Conservation (phyloP, 139 green algal species). For the Zygnema cylindricum region DNA sequence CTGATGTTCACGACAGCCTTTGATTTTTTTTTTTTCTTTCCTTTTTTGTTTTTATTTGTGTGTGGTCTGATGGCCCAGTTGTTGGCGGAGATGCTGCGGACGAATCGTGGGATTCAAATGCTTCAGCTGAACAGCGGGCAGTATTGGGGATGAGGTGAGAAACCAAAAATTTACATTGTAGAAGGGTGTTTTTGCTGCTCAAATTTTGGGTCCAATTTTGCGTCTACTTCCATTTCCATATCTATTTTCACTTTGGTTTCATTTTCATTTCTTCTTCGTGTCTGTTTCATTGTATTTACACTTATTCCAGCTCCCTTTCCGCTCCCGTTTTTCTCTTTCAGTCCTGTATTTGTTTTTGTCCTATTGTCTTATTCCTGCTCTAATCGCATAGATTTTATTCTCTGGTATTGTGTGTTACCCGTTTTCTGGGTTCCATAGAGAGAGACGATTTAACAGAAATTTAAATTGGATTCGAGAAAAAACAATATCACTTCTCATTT, state of each 20-base stretch:
- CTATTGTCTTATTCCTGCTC: background rate
- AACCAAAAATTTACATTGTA: too few relatives aligned
- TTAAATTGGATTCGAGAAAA: background rate
- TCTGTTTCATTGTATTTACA: background rate
- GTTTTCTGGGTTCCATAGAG: too few relatives aligned
- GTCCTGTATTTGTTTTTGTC: background rate
- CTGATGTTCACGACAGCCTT: background rate
- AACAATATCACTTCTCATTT: background rate
- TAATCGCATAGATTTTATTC: too few relatives aligned
- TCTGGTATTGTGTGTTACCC: too few relatives aligned
- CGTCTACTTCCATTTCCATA: background rate
- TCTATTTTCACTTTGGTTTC: background rate
- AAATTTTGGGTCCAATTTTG: background rate
- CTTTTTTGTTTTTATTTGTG: background rate
- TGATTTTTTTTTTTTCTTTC: background rate
- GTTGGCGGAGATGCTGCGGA: constrained; percentile 29
- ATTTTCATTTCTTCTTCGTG: background rate
- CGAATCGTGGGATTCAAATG: constrained; percentile 41
- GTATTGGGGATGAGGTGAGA: constrained; percentile 66
- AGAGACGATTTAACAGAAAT: too few relatives aligned
- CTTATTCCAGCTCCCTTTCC: background rate
- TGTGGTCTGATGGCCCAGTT: background rate
- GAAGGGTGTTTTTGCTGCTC: background rate
- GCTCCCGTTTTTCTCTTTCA: background rate
- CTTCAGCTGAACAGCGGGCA: constrained; percentile 67